phyloP scores from a whole-genome alignment of 768 basidiomycete genomes.

The Mycena vitilis region DNA sequence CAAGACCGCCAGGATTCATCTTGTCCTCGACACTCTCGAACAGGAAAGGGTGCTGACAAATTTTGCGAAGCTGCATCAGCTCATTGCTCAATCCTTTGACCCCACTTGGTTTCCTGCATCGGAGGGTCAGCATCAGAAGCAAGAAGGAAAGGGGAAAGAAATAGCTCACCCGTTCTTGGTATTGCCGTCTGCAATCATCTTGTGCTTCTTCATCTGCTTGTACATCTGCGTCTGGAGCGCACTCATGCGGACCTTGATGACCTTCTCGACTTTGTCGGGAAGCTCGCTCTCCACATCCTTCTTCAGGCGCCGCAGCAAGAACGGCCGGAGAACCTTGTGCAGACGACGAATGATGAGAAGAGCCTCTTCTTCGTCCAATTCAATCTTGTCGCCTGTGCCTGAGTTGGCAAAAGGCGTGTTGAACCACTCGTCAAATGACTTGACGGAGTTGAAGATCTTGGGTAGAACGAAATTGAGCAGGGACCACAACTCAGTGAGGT shows the following conservation, averaged over 20 bases:
- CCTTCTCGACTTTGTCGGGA: conserved; percentile 98
- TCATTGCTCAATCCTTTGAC: conserved; percentile 94
- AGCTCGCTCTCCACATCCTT: conserved; percentile 97
- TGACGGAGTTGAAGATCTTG: conserved; percentile 98
- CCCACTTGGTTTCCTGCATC: conserved; percentile 72
- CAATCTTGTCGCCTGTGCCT: conserved; percentile 98
- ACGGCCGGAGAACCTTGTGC: conserved; percentile 95
- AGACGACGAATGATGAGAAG: conserved; percentile 95
- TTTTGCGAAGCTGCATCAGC: conserved; percentile 97
- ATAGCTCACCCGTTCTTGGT: conserved; percentile 76
- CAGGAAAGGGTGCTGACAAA: conserved; percentile 97
- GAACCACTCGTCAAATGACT: conserved; percentile 99
- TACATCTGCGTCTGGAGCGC: conserved; percentile 92
- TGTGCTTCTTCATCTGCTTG: conserved; percentile 98
- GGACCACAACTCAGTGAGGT: conserved; percentile 95
- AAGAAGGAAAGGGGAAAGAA: conserved; percentile 9
- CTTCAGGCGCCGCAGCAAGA: conserved; percentile 92
- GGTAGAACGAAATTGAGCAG: conserved; percentile 95
- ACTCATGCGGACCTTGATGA: conserved; percentile 96
- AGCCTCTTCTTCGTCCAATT: conserved; percentile 99
- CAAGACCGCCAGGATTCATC: conserved; percentile 83
- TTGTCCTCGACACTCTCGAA: conserved; percentile 96
- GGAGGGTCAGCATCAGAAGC: conserved; percentile 5
- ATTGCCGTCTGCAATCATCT: conserved; percentile 92
- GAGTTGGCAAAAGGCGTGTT: conserved; percentile 99